A percentile compares a stretch with the other conserved stretches of the same genome.
These are phyloP conservation scores for Magnaporthiopsis poae DNA, from an alignment of 2,329 filamentous ascomycete genomes.

Conservation along the genomic window DNA sequence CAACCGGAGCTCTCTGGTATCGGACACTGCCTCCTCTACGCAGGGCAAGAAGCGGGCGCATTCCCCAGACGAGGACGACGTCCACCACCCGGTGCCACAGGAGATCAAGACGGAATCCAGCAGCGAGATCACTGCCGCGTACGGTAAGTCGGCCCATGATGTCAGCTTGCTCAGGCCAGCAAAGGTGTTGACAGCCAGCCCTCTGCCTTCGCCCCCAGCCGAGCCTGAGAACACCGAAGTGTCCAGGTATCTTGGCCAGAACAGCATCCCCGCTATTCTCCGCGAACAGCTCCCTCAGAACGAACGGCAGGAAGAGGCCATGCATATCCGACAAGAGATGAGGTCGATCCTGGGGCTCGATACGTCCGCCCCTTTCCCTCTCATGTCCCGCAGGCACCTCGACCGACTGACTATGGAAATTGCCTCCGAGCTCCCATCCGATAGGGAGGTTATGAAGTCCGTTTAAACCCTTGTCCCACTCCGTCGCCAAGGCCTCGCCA, in stretches of 20 bases:
- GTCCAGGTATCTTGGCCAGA: constrained; percentile 55
- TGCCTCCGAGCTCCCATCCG: constrained; percentile 50
- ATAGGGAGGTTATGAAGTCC: constrained; percentile 58
- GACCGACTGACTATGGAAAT: constrained; percentile 52
- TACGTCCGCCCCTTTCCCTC: constrained; percentile 55
- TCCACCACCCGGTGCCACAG: constrained; percentile 21
- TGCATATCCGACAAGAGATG: constrained; percentile 53
- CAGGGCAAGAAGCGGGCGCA: constrained; percentile 32
- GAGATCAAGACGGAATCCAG: constrained; percentile 14
- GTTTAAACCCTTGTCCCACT: constrained; percentile 16
- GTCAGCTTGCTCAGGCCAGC: not conserved
- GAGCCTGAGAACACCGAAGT: constrained; percentile 27
- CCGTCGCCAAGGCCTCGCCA: not conserved
- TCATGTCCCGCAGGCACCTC: constrained; percentile 56
- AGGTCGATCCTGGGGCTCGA: constrained; percentile 56
- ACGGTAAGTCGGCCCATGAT: constrained; percentile 15
- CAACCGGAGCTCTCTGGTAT: constrained; percentile 23
- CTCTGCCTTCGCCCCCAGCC: not conserved
- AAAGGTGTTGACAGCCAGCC: not conserved
- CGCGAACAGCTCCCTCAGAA: constrained; percentile 49
- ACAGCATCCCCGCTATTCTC: constrained; percentile 57
- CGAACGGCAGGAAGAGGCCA: constrained; percentile 41
- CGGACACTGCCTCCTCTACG: constrained; percentile 16
- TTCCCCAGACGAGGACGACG: constrained; percentile 30
- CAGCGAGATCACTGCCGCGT: constrained; percentile 25